Conservation (phyloP, 2,329 filamentous ascomycete species). For the Neonectria ditissima region DNA sequence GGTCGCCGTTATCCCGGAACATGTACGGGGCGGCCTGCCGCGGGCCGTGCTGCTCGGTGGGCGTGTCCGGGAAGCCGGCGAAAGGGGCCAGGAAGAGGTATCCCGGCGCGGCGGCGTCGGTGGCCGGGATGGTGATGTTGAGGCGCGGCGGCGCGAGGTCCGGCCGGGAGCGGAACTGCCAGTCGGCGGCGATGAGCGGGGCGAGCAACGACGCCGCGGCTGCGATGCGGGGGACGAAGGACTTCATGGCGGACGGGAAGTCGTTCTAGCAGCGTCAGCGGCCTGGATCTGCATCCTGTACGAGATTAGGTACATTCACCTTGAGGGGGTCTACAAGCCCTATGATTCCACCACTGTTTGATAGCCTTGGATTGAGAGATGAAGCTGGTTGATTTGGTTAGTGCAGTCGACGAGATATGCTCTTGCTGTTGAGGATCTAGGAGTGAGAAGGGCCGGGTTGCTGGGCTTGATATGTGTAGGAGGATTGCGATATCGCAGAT, state of each 20-base stretch:
- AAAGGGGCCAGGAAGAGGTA: slow-evolving; percentile 59
- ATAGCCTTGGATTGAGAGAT: slow-evolving; percentile 1
- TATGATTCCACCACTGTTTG: slow-evolving; percentile 28
- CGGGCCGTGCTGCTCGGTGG: slow-evolving; percentile 56
- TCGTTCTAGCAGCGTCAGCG: slow-evolving; percentile 36
- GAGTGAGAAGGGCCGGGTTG: neutral
- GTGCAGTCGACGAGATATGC: neutral
- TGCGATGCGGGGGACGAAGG: slow-evolving; percentile 14
- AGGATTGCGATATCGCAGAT: slow-evolving; percentile 2
- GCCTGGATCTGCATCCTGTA: slow-evolving; percentile 31
- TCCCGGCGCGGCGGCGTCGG: slow-evolving; percentile 53
- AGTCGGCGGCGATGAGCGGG: slow-evolving; percentile 17
- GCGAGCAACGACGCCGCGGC: slow-evolving; percentile 14
- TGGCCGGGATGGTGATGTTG: slow-evolving; percentile 58
- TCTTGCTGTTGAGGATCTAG: neutral
- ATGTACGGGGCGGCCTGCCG: slow-evolving; percentile 67
- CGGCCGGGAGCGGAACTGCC: slow-evolving; percentile 35
- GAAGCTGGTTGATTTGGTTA: neutral
- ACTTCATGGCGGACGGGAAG: slow-evolving; percentile 28
- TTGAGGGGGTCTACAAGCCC: slow-evolving; percentile 34
- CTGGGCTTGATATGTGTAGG: slow-evolving; percentile 1
- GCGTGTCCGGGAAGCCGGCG: slow-evolving; percentile 50
- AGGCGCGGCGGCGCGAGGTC: slow-evolving; percentile 50
- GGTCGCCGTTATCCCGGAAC: slow-evolving; percentile 64
- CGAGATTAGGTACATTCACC: slow-evolving; percentile 42